Base-by-base conservation (phyloP, 192 early-diverging fungal genomes). In the Linnemannia elongata region DNA sequence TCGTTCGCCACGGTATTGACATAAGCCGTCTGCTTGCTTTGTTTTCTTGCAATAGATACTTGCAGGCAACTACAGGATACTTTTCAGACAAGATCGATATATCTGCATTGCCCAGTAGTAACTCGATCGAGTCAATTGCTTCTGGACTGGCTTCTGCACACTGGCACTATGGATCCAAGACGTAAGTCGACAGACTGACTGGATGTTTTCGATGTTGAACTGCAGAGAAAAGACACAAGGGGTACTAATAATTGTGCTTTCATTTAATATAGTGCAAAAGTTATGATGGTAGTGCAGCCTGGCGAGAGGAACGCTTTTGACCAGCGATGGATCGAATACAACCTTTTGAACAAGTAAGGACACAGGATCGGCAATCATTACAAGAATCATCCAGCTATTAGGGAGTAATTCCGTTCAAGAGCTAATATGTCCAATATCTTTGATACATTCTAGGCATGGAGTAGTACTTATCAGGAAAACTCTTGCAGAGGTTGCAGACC, bases 261-360 rank as follows among this genome's bases (percentile, higher is more conserved):
- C 36, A 49, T 45, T 18, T 38, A 49, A 41, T 47, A 36, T 89
- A 94, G 92, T 39, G 95, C 97, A 0, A 91, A 96, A 52, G 94
- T 96, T 1, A 87, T 96, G 71, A 97, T 99, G 96, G 90, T 99
- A 55, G 94, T 97, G 36, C 97, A 98, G 82, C 96, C 97, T 42
- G 91, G 89, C n/a, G 98, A 99, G 88, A 92, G 96, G 47, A 99
- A 99, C 78, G 92, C 93, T 27, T 97, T 96, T 89, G 98, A 99
- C 89, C 98, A 99, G 88, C 92, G 97, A 66, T 94, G 92, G 91
- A 93, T 98, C 49, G 96, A 97, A 80, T 95, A 96, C 72, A 89
- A 82, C n/a, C 86, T 98, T n/a, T 90, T 94, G 49, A 86, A 88
- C 2, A 90, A 88, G 91, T 93, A 90, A 75, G 36, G 35, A 36